phyloP scores from a whole-genome alignment of 2,329 filamentous ascomycete species.

The Diaporthe sp. region DNA sequence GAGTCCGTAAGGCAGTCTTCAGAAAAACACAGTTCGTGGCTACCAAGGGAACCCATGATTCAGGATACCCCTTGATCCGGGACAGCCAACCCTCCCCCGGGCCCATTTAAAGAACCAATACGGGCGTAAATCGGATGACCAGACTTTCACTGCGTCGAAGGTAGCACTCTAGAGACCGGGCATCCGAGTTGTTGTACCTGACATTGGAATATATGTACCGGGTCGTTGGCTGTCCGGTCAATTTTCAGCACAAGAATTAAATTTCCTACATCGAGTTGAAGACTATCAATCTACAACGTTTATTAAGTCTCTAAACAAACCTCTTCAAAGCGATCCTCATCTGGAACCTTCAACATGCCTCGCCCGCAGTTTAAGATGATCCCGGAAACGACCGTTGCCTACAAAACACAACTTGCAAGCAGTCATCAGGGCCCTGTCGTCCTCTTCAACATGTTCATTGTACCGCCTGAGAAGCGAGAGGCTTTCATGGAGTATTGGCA shows the following conservation, averaged over 20 bases:
- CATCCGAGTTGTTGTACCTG: background rate
- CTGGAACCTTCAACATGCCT: background rate
- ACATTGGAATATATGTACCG: background rate
- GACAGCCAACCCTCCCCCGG: background rate
- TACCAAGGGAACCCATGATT: background rate
- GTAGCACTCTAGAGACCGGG: background rate
- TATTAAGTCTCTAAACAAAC: background rate
- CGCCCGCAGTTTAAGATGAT: background rate
- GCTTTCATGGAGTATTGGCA: slow-evolving; percentile 2
- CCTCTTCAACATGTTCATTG: background rate
- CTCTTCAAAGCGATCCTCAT: background rate
- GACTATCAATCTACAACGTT: background rate
- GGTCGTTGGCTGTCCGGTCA: background rate
- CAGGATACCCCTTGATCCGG: background rate
- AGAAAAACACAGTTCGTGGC: background rate
- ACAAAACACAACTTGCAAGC: background rate
- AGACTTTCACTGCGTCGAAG: background rate
- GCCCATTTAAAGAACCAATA: background rate
- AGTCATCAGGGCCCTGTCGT: background rate
- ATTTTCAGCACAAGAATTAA: background rate
- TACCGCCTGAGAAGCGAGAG: background rate
- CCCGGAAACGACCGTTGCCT: background rate
- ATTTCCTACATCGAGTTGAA: background rate
- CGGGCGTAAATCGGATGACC: background rate
- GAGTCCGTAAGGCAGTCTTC: background rate